Conservation (phyloP, 345 rosid species). For the Anacardium occidentale region DNA sequence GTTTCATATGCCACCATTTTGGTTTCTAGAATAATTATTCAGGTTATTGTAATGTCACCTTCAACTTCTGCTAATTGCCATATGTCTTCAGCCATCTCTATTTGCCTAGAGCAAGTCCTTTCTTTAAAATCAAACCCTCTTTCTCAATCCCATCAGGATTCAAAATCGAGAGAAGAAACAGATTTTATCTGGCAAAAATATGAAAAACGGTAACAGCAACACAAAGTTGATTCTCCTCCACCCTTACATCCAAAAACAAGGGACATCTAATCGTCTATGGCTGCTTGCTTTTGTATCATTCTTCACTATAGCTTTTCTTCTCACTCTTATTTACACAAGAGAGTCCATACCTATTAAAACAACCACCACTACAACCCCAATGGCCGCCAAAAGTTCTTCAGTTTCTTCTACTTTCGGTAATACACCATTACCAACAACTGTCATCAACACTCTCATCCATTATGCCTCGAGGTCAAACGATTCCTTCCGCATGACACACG, state of each 20-base stretch:
- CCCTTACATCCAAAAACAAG: slow-evolving; percentile 91
- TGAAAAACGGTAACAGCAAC: slow-evolving; percentile 72
- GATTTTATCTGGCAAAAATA: slow-evolving; percentile 15
- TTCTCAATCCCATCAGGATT: slow-evolving; percentile 31
- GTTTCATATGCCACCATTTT: slow-evolving; percentile 9
- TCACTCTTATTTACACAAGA: slow-evolving; percentile 74
- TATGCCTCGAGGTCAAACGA: slow-evolving; percentile 82
- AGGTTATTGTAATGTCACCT: slow-evolving; percentile 36
- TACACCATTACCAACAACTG: slow-evolving; percentile 51
- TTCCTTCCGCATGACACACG: slow-evolving; percentile 65
- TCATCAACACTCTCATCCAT: slow-evolving; percentile 79
- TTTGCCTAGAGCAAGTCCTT: slow-evolving; percentile 15
- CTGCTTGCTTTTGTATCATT: slow-evolving; percentile 76
- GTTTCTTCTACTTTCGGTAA: slow-evolving; percentile 29
- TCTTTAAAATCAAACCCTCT: slow-evolving; percentile 38
- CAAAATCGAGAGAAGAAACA: slow-evolving; percentile 14
- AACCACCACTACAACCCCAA: slow-evolving; percentile 26
- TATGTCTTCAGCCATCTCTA: slow-evolving; percentile 22
- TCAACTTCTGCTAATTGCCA: slow-evolving; percentile 26
- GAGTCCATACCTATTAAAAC: slow-evolving; percentile 42
- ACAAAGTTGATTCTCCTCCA: slow-evolving; percentile 92
- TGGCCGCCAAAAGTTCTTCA: slow-evolving; percentile 14
- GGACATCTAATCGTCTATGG: slow-evolving; percentile 77
- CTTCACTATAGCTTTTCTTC: slow-evolving; percentile 78
- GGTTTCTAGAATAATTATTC: slow-evolving; percentile 14